A percentile compares a stretch with the other conserved stretches of the same genome.
phyloP scores from a whole-genome alignment of 164 flowering plant species.

The Berberis thunbergii region DNA sequence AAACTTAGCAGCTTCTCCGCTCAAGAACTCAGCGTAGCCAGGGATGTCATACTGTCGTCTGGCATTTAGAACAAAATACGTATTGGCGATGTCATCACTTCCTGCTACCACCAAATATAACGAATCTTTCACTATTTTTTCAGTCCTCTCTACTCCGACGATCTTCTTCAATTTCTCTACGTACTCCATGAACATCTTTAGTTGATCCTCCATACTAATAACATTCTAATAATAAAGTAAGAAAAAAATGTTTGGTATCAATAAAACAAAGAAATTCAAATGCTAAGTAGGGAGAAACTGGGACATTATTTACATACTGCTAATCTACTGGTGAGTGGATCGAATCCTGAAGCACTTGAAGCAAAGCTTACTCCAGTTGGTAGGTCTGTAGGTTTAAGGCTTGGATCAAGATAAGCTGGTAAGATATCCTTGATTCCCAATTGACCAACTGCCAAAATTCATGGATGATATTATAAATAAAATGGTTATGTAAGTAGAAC shows the following conservation, averaged over 20 bases:
- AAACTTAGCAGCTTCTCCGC: constrained; percentile 30
- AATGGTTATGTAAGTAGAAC: neutral
- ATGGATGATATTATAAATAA: neutral
- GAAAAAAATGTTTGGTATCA: neutral
- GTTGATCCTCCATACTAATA: constrained; percentile 28
- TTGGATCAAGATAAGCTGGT: constrained; percentile 45
- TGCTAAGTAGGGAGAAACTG: neutral
- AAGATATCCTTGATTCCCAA: constrained; percentile 36
- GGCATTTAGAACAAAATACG: constrained; percentile 20
- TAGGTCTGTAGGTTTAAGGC: constrained; percentile 28
- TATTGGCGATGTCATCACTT: constrained; percentile 33
- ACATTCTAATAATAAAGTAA: neutral
- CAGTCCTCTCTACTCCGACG: constrained; percentile 23
- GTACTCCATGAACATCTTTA: constrained; percentile 29
- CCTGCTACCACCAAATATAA: constrained; percentile 21
- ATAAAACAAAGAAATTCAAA: neutral
- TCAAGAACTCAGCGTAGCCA: constrained; percentile 43
- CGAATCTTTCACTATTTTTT: constrained; percentile 16
- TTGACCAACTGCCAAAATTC: neutral
- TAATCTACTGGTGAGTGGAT: constrained; percentile 27
- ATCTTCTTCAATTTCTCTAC: constrained; percentile 14
- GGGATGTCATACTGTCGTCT: constrained; percentile 33
- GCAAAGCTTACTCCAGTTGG: constrained; percentile 56
- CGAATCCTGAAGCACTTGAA: constrained; percentile 48
- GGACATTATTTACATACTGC: constrained; percentile 14